phyloP scores from a whole-genome alignment of 2,329 filamentous ascomycete species.

The Talaromyces atroroseus region DNA sequence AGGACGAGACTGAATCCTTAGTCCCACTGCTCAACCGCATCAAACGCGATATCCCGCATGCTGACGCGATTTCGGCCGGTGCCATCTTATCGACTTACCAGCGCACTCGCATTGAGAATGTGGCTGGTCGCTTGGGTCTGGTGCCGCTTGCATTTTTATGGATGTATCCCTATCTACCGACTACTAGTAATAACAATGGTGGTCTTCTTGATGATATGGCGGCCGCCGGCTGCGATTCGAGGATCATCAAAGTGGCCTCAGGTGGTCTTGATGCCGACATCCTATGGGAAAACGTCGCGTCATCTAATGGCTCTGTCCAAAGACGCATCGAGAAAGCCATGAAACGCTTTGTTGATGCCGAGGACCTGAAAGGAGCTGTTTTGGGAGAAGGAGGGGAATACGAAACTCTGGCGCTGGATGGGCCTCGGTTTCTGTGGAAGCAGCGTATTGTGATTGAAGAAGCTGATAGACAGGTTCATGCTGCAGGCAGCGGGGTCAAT shows the following conservation, averaged over 20 bases:
- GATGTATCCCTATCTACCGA: conserved; percentile 75
- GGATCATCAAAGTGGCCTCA: conserved; percentile 91
- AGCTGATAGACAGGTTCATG: conserved; percentile 48
- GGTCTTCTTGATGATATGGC: conserved; percentile 76
- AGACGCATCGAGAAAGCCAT: conserved; percentile 45
- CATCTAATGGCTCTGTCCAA: conserved; percentile 40
- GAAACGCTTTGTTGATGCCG: conserved; percentile 48
- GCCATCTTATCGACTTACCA: conserved; percentile 95
- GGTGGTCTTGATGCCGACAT: conserved; percentile 76
- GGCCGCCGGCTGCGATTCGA: conserved; percentile 69
- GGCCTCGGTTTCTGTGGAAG: conserved; percentile 68
- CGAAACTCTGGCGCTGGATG: conserved; percentile 83
- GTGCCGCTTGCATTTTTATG: conserved; percentile 81
- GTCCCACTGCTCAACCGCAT: conserved; percentile 66
- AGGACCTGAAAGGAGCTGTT: conserved; percentile 61
- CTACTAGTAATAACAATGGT: conserved; percentile 18
- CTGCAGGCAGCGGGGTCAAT: conserved; percentile 71
- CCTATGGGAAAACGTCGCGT: conserved; percentile 73
- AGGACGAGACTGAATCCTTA: conserved; percentile 66
- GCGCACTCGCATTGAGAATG: conserved; percentile 87
- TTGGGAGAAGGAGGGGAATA: conserved; percentile 94
- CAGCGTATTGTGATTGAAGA: conserved; percentile 60
- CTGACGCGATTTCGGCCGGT: conserved; percentile 82
- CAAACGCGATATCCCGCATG: conserved; percentile 64
- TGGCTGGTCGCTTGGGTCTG: conserved; percentile 78